A percentile compares a stretch with the other conserved stretches of the same genome.
phyloP scores from a whole-genome alignment of 2,329 filamentous ascomycete species.

The Ophiostoma angusticollis region DNA sequence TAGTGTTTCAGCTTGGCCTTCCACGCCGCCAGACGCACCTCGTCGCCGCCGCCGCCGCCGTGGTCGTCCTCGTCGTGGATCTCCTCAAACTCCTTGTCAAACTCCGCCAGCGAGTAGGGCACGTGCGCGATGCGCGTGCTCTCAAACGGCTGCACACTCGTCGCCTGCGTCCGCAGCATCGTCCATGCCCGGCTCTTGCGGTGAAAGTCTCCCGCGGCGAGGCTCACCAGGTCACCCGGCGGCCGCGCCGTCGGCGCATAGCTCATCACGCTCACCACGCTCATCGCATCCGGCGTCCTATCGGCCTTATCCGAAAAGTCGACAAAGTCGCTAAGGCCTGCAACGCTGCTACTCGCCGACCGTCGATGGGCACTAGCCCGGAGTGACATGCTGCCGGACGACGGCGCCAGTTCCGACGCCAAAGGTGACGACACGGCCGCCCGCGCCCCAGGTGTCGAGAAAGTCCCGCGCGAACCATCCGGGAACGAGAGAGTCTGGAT shows the following conservation, averaged over 20 bases:
- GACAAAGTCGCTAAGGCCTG: neutral
- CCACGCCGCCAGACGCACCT: constrained; percentile 59
- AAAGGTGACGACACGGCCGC: constrained; percentile 25
- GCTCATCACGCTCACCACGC: constrained; percentile 55
- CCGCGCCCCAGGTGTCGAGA: constrained; percentile 29
- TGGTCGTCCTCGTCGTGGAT: constrained; percentile 40
- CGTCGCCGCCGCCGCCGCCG: constrained; percentile 32
- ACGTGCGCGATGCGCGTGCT: constrained; percentile 27
- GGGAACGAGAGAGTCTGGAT: constrained; percentile 64
- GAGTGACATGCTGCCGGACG: constrained; percentile 4
- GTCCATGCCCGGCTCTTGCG: constrained; percentile 57
- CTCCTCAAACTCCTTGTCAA: constrained; percentile 66
- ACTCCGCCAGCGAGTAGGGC: constrained; percentile 48
- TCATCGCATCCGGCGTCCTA: no score
- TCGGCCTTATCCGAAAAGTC: constrained; percentile 32
- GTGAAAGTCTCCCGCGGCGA: constrained; percentile 60
- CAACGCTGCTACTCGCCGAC: constrained; percentile 11
- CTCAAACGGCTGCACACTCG: constrained; percentile 49
- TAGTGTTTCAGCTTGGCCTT: constrained; percentile 94
- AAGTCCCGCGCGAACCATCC: constrained; percentile 55
- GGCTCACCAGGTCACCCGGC: constrained; percentile 64
- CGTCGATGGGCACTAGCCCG: constrained; percentile 2
- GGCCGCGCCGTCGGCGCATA: constrained; percentile 49
- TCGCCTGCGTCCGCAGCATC: constrained; percentile 49
- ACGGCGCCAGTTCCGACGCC: constrained; percentile 9